These are phyloP conservation scores for Yamadazyma sp. DNA, from an alignment of 805 yeast species.

Conservation along the genomic window DNA sequence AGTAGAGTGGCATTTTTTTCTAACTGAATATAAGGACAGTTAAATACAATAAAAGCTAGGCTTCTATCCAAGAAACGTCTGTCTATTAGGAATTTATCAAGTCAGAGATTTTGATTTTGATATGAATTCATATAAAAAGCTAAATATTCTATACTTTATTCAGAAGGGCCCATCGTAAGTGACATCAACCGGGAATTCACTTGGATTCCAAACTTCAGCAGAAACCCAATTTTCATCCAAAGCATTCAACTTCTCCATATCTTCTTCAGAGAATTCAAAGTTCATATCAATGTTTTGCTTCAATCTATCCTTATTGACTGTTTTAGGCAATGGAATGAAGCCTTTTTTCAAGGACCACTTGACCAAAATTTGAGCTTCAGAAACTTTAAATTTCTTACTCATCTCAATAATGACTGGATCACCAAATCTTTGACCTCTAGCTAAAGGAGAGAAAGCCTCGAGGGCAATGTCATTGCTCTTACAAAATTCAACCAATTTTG, in stretches of 20 bases:
- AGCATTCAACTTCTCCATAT: slow-evolving; percentile 22
- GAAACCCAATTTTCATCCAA: slow-evolving; percentile 21
- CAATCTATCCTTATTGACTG: slow-evolving; percentile 53
- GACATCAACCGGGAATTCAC: slow-evolving; percentile 1
- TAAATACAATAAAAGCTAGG: too few species aligned
- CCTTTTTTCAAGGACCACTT: slow-evolving; percentile 72
- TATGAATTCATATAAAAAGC: too few species aligned
- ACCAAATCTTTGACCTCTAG: slow-evolving; percentile 35
- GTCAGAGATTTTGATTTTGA: too few species aligned
- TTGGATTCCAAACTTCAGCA: slow-evolving; percentile 3
- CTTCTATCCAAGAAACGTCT: too few species aligned
- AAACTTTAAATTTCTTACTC: slow-evolving; percentile 46
- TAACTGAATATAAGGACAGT: too few species aligned
- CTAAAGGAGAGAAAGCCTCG: slow-evolving; percentile 81
- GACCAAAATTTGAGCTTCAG: slow-evolving; percentile 37
- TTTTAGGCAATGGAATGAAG: slow-evolving; percentile 67
- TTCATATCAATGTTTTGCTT: slow-evolving; percentile 42
- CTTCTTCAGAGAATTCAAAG: slow-evolving; percentile 25
- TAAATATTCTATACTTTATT: too few species aligned
- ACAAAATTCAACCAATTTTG: slow-evolving; percentile 53
- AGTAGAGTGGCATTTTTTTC: too few species aligned
- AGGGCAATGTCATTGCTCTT: slow-evolving; percentile 51
- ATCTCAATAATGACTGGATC: slow-evolving; percentile 52
- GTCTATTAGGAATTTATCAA: too few species aligned
- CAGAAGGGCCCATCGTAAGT: too few species aligned